These are phyloP conservation scores for Pestalotiopsis sp. DNA, from an alignment of 2,329 filamentous ascomycete species.

Conservation along the genomic window DNA sequence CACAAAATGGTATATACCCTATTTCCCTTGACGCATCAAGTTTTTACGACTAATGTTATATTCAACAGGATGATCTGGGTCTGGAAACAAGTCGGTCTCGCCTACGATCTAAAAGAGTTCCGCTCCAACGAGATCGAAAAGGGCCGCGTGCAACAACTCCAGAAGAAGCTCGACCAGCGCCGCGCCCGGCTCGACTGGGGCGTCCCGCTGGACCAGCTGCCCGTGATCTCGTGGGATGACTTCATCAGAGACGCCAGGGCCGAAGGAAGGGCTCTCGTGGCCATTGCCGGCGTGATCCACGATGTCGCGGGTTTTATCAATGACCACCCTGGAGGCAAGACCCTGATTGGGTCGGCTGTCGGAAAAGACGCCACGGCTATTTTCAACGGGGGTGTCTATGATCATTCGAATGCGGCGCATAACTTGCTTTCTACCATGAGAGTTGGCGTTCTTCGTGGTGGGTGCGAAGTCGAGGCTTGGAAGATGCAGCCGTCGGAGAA, in stretches of 20 bases:
- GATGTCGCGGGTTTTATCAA: conserved; percentile 66
- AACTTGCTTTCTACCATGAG: conserved; percentile 67
- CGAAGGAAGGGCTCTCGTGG: conserved; percentile 59
- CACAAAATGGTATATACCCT: conserved; percentile 87
- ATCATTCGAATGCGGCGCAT: conserved; percentile 67
- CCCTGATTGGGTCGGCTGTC: conserved; percentile 63
- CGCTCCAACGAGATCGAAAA: conserved; percentile 81
- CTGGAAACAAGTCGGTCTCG: conserved; percentile 83
- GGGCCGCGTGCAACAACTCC: conserved; percentile 65
- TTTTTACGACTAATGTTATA: not conserved
- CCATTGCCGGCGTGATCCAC: conserved; percentile 59
- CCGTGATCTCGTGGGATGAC: conserved; percentile 67
- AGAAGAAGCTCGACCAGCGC: conserved; percentile 68
- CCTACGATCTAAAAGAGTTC: conserved; percentile 89
- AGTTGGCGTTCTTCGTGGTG: conserved; percentile 65
- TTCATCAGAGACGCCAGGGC: conserved; percentile 55
- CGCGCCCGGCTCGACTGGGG: conserved; percentile 65
- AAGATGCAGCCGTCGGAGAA: conserved; percentile 37
- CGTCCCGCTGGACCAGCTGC: conserved; percentile 51
- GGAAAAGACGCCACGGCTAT: conserved; percentile 70
- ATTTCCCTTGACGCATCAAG: not conserved
- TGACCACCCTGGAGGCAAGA: conserved; percentile 66
- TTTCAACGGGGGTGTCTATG: conserved; percentile 69
- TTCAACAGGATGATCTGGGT: conserved; percentile 23
- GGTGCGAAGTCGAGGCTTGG: conserved; percentile 69